Percentiles rank a stretch among this genome's conserved stretches.
These are phyloP conservation scores for Panicum virgatum DNA, from an alignment of 202 grass and related monocot genomes.

Conservation along the genomic window DNA sequence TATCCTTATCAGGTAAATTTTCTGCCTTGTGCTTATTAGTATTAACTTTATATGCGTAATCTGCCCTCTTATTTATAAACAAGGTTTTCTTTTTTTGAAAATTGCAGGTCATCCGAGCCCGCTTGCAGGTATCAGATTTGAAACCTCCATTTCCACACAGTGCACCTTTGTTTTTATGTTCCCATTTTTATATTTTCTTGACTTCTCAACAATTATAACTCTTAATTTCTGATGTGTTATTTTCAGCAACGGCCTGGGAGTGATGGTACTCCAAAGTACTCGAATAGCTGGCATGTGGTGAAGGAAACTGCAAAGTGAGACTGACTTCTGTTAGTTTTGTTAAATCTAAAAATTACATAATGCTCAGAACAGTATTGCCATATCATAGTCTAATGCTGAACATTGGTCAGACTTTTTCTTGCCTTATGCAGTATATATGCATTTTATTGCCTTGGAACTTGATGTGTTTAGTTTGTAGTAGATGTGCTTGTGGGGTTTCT, in stretches of 20 bases:
- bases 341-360: neutral
- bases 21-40: slow-evolving; percentile 22
- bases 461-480: neutral
- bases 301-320: slow-evolving; percentile 88
- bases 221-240: slow-evolving; percentile 27
- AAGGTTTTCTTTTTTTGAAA: slow-evolving; percentile 13
- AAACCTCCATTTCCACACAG: slow-evolving; percentile 1
- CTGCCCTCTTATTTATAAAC: neutral
- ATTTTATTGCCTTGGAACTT: slow-evolving; percentile 1
- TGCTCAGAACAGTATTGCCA: slow-evolving; percentile 1
- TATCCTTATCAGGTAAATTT: slow-evolving; percentile 89
- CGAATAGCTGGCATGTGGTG: slow-evolving; percentile 83
- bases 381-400: slow-evolving; percentile 4
- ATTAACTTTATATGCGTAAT: slow-evolving; percentile 1
- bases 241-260: slow-evolving; percentile 93
- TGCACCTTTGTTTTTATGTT: neutral
- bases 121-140: slow-evolving; percentile 67
- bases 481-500: neutral
- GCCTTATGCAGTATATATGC: neutral
- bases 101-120: slow-evolving; percentile 81
- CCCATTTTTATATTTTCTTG: neutral
- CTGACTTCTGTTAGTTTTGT: neutral
- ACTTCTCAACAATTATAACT: slow-evolving; percentile 24
- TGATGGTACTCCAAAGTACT: slow-evolving; percentile 80
- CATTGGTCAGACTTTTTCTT: neutral